A percentile compares a stretch with the other conserved stretches of the same genome.
These are phyloP conservation scores for Inonotus hispidus DNA, from an alignment of 1,284 basidiomycete genomes.

Conservation along the genomic window DNA sequence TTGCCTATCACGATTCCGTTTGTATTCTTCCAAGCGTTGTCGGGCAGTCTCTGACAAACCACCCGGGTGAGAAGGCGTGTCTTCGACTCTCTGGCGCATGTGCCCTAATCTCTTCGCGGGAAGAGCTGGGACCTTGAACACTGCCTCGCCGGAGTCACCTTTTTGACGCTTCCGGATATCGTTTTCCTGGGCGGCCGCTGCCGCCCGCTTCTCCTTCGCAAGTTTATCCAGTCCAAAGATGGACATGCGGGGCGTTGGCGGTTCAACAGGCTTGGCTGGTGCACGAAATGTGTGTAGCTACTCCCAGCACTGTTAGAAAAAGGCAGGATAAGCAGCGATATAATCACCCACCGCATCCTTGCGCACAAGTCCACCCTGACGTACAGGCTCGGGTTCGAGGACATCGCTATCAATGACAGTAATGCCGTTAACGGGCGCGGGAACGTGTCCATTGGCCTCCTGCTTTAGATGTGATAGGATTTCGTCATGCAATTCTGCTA, in stretches of 20 bases:
- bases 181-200: conserved; percentile 45
- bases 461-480: conserved; percentile 62
- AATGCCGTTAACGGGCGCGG: conserved; percentile 64
- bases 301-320: background rate
- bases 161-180: conserved; percentile 47
- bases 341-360: conserved; percentile 51
- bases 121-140: conserved; percentile 84
- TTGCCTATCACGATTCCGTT: conserved; percentile 62
- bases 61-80: conserved; percentile 91
- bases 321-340: background rate
- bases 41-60: conserved; percentile 77
- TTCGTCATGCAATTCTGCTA: conserved; percentile 51
- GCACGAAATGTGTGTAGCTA: conserved; percentile 75
- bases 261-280: conserved; percentile 66
- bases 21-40: conserved; percentile 70
- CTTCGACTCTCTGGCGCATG: conserved; percentile 71
- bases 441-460: conserved; percentile 48
- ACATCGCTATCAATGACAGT: conserved; percentile 78
- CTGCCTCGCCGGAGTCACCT: conserved; percentile 35
- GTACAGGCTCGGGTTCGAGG: conserved; percentile 67
- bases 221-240: conserved; percentile 82
- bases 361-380: conserved; percentile 74
- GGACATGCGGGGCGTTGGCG: conserved; percentile 68
- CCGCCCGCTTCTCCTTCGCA: conserved; percentile 80
- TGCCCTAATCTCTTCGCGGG: conserved; percentile 55